phyloP scores from a whole-genome alignment of 768 basidiomycete species.

The Tylopilus intermedius region DNA sequence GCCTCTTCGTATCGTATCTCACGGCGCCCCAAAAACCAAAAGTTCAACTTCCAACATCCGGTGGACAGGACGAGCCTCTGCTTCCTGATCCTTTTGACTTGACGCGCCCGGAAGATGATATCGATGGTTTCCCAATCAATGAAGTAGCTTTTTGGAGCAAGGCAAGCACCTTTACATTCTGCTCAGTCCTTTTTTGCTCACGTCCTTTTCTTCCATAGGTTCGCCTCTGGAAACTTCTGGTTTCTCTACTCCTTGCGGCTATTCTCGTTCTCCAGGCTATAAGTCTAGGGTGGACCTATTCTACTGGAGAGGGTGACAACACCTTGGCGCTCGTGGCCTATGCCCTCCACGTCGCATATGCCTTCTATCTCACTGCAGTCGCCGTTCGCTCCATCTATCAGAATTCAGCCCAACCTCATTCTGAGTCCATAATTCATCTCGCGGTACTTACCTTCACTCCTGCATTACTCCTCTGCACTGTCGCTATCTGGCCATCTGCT shows the following conservation, averaged over 20 bases:
- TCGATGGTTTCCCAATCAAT: slow-evolving; percentile 64
- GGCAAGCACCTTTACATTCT: slow-evolving; percentile 31
- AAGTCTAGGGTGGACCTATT: slow-evolving; percentile 47
- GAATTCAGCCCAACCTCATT: slow-evolving; percentile 36
- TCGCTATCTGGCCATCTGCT: slow-evolving; percentile 54
- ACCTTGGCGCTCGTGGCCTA: slow-evolving; percentile 29
- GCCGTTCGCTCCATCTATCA: slow-evolving; percentile 46
- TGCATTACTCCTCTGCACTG: slow-evolving; percentile 37
- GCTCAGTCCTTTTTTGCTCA: background rate
- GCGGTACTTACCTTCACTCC: slow-evolving; percentile 50
- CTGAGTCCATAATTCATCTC: slow-evolving; percentile 58
- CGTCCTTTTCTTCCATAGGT: slow-evolving; percentile 37
- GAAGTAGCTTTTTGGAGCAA: slow-evolving; percentile 56
- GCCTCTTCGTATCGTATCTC: slow-evolving; percentile 40
- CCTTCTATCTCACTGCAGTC: slow-evolving; percentile 56
- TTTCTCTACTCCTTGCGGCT: slow-evolving; percentile 41
- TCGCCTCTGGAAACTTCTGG: slow-evolving; percentile 51
- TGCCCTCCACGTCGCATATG: slow-evolving; percentile 46
- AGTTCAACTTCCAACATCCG: slow-evolving; percentile 42
- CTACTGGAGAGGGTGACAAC: slow-evolving; percentile 24
- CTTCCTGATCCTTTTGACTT: slow-evolving; percentile 62
- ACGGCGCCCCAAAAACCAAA: slow-evolving; percentile 42
- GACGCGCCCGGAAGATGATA: slow-evolving; percentile 61
- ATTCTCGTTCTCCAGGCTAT: slow-evolving; percentile 49
- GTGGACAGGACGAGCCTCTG: slow-evolving; percentile 22